Percentiles rank a stretch among this genome's conserved stretches.
Evolutionary conservation across 306 rosid species (phyloP).

Genomic region (Alnus glutinosa): DNA sequence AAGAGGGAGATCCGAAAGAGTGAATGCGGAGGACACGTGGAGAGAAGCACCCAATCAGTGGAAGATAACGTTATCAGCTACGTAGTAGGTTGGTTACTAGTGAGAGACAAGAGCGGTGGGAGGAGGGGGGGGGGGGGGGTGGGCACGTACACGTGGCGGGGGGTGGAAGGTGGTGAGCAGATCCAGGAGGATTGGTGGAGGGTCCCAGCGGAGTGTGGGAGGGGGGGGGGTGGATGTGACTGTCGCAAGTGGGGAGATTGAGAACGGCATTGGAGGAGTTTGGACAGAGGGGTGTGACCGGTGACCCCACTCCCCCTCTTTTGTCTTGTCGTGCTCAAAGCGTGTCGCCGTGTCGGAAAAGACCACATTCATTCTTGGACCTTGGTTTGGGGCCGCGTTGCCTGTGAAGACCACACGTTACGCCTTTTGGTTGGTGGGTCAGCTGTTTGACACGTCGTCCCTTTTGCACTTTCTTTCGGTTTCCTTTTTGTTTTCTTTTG

Average conservation of each 20-base stretch:
- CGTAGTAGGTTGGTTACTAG: neutral
- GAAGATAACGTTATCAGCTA: slow-evolving; percentile 58
- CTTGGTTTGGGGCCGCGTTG: neutral
- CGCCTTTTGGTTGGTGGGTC: neutral
- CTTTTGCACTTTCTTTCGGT: neutral
- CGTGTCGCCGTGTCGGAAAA: neutral
- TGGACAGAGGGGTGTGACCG: neutral
- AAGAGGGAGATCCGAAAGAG: slow-evolving; percentile 11
- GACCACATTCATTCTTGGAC: neutral
- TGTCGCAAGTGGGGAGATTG: neutral
- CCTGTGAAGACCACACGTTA: slow-evolving; percentile 1
- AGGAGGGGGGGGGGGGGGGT: neutral
- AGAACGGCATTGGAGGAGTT: neutral
- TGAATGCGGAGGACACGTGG: slow-evolving; percentile 42
- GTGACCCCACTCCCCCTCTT: slow-evolving; percentile 25
- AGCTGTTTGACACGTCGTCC: slow-evolving; percentile 7
- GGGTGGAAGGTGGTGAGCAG: neutral
- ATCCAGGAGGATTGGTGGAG: slow-evolving; percentile 16
- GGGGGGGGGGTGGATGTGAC: neutral
- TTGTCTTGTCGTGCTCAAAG: slow-evolving; percentile 22
- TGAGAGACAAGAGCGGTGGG: neutral
- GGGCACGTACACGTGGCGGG: slow-evolving; percentile 21
- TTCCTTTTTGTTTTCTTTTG: neutral
- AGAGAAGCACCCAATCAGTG: slow-evolving; percentile 39
- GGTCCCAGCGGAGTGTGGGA: slow-evolving; percentile 15